Percentiles rank a stretch among this genome's conserved stretches.
Evolutionary conservation across 179 eudicot species (phyloP).

Genomic region (Vitellaria paradoxa): DNA sequence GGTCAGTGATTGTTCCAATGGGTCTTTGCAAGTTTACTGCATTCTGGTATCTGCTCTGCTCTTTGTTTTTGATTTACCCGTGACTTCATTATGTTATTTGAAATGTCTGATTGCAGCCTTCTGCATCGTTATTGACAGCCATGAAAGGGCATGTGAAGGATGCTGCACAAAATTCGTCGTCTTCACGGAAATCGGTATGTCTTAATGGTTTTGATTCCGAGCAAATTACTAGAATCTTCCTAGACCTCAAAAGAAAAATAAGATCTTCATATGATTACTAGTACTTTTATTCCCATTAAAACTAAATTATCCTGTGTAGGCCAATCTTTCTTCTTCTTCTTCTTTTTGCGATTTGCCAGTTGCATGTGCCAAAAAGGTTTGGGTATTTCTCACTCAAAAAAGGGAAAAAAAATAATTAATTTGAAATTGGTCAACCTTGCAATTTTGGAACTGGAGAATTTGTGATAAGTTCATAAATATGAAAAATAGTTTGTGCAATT

Average conservation of each 20-base stretch:
- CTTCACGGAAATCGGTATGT: constrained; percentile 20
- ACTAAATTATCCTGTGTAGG: background rate
- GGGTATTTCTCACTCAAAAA: background rate
- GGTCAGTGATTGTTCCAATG: background rate
- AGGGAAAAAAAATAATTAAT: no score
- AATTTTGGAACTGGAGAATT: background rate
- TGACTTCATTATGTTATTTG: background rate
- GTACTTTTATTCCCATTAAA: background rate
- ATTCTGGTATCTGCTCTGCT: background rate
- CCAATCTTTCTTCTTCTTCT: background rate
- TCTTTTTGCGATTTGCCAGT: background rate
- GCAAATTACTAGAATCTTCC: background rate
- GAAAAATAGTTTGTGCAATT: background rate
- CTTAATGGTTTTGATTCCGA: background rate
- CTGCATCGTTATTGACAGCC: constrained; percentile 27
- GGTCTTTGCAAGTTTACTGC: background rate
- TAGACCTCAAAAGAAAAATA: no score
- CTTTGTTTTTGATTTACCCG: background rate
- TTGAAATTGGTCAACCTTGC: background rate
- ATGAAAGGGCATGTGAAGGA: constrained; percentile 34
- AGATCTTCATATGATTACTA: background rate
- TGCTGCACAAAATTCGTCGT: constrained; percentile 23
- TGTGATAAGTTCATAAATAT: background rate
- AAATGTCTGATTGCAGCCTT: constrained; percentile 24
- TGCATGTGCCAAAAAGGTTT: background rate